phyloP scores from a whole-genome alignment of 495 filamentous ascomycete genomes.

The Talaromyces proteolyticus region DNA sequence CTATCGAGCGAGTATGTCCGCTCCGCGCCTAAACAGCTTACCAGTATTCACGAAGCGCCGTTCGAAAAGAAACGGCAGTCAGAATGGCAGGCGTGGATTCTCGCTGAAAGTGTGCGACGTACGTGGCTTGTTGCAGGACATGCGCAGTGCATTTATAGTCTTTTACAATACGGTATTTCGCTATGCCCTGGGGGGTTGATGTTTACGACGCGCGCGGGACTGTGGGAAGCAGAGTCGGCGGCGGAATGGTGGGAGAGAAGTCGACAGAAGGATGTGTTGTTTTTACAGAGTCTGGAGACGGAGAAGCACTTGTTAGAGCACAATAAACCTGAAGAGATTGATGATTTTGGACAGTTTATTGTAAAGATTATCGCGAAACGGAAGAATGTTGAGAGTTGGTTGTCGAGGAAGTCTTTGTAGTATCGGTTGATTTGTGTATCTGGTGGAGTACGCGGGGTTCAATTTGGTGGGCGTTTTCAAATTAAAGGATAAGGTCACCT shows the following conservation, averaged over 20 bases:
- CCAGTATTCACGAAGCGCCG: not conserved
- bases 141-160: slow-evolving; percentile 6
- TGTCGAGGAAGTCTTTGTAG: no score
- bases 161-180: not conserved
- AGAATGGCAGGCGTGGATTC: slow-evolving; percentile 7
- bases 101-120: slow-evolving; percentile 5
- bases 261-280: slow-evolving; percentile 5
- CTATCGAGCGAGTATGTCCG: slow-evolving; percentile 2
- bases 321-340: slow-evolving; percentile 1
- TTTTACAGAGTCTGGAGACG: slow-evolving; percentile 1
- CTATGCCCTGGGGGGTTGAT: slow-evolving; percentile 3
- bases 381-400: slow-evolving; percentile 1
- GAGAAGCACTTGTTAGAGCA: not conserved
- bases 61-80: not conserved
- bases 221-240: slow-evolving; percentile 5
- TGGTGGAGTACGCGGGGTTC: no score
- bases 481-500: no score
- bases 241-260: slow-evolving; percentile 3
- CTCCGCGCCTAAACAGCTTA: not conserved
- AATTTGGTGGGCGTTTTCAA: no score
- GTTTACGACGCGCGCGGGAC: slow-evolving; percentile 4
- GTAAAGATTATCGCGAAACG: not conserved
- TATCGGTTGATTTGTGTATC: no score
- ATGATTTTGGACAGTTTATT: slow-evolving; percentile 8
- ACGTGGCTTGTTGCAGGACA: slow-evolving; percentile 6